Evolutionary conservation across 495 filamentous ascomycete species (phyloP), one percentile per base, ranked within the genome.

Genomic region (Podospora appendiculata): DNA sequence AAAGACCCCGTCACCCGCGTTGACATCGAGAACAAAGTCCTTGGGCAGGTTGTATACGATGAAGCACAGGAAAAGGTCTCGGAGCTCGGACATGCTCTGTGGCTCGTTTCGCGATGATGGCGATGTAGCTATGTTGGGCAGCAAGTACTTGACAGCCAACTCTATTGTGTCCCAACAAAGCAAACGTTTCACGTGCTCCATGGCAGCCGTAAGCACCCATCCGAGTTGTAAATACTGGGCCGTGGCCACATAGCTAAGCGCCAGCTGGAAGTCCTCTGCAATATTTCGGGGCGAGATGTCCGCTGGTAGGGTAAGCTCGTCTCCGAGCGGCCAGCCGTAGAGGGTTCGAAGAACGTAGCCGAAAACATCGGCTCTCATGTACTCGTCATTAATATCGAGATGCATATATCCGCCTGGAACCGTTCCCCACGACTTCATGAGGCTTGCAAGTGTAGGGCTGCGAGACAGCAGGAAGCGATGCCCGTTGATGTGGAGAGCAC

Each of bases 81-180:
- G 54, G 36, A 81, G 66, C 50, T 55, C 57, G 2, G 45, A 36
- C 5, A 55, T 12, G 16, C 16, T 13, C 17, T 46, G 50, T 6
- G 52, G 53, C 8, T 57, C 33, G 40, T 51, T 40, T 48, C 58
- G 56, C 48, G 51, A n/a, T 48, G 50, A 19, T 47, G 55, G 33
- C 43, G 64, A 45, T 56, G 70, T 1, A 47, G 65, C 44, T 25
- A 52, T 38, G 50, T 42, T 50, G 40, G 48, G 51, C 33, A 72
- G 58, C 5, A 68, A 48, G 38, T 73, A 75, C 45, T 62, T 60
- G 17, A 79, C 57, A 33, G 71, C 76, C 12, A 66, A 59, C 51
- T 82, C 80, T 10, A 83, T 49, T 4, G 78, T 84, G 7, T 70
- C 66, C 79, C 79, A 83, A 49, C 52, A 63, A 25, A 85, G 53